Evolutionary conservation across 2,329 filamentous ascomycete species (phyloP).

Genomic region (Macrophomina phaseolina): DNA sequence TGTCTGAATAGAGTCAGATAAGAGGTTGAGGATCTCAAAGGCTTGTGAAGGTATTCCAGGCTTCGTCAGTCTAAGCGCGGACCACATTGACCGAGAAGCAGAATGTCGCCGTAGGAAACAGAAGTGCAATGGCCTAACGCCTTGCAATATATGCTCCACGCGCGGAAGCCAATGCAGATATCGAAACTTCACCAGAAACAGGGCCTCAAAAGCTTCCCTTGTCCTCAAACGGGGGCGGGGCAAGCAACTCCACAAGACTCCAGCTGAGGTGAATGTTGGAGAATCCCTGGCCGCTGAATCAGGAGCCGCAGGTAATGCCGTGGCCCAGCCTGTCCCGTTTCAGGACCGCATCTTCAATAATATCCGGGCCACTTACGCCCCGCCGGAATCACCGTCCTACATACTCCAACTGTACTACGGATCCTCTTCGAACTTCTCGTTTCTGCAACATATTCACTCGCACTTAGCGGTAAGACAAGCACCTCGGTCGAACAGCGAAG

Average conservation of each 20-base stretch:
- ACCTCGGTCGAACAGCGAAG: neutral
- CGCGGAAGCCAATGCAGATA: constrained; percentile 14
- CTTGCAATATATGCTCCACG: constrained; percentile 12
- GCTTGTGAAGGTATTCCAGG: too few relatives aligned
- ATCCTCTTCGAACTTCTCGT: constrained; percentile 19
- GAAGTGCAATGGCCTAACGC: constrained; percentile 15
- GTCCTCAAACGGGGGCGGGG: neutral
- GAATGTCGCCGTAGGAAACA: constrained; percentile 26
- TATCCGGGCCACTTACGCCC: constrained; percentile 14
- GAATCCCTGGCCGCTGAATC: neutral
- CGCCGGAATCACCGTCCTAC: constrained; percentile 1
- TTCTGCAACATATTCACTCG: constrained; percentile 23
- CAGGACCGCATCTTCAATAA: constrained; percentile 20
- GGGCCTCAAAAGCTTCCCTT: constrained; percentile 1
- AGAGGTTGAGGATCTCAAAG: too few relatives aligned
- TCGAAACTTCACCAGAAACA: neutral
- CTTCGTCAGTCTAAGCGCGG: too few relatives aligned
- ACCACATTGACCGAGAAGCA: neutral
- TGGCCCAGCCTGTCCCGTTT: neutral
- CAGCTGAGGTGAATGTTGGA: too few relatives aligned
- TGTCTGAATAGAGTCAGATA: too few relatives aligned
- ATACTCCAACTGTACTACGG: constrained; percentile 23
- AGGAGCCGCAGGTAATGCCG: neutral
- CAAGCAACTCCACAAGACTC: neutral
- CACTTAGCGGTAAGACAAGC: neutral